Percentiles rank a stretch among this genome's conserved stretches.
phyloP scores from a whole-genome alignment of 1,139 yeast species.

The Candida sp. region DNA sequence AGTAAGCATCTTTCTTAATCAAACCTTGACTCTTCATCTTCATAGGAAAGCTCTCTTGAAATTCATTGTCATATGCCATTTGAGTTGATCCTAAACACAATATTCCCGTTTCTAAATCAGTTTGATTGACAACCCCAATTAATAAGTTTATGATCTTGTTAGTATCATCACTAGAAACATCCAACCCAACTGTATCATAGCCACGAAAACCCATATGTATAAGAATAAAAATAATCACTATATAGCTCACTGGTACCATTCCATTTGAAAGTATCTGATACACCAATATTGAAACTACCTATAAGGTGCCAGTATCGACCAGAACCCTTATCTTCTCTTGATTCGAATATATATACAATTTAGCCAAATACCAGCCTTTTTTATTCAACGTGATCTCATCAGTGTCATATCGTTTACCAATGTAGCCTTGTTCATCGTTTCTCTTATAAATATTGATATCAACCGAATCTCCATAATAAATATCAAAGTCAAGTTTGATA shows the following conservation, averaged over 20 bases:
- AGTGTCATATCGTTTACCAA: slow-evolving; percentile 10
- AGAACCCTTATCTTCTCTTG: slow-evolving; percentile 21
- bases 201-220: slow-evolving; percentile 63
- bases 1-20: slow-evolving; percentile 51
- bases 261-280: slow-evolving; percentile 25
- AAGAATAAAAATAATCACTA: slow-evolving; percentile 56
- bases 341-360: slow-evolving; percentile 31
- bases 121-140: slow-evolving; percentile 45
- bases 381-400: not conserved
- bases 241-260: slow-evolving; percentile 24
- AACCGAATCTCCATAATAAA: slow-evolving; percentile 21
- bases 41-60: slow-evolving; percentile 27
- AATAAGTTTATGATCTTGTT: slow-evolving; percentile 23
- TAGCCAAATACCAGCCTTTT: slow-evolving; percentile 18
- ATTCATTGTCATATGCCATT: slow-evolving; percentile 9
- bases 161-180: not conserved
- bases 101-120: slow-evolving; percentile 42
- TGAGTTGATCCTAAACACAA: slow-evolving; percentile 39
- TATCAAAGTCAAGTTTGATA: slow-evolving; percentile 20
- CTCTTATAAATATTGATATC: slow-evolving; percentile 14
- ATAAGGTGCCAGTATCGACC: slow-evolving; percentile 44
- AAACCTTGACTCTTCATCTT: slow-evolving; percentile 35
- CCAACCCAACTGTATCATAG: slow-evolving; percentile 29
- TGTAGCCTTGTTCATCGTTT: slow-evolving; percentile 5
- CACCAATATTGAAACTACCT: slow-evolving; percentile 39